Percentiles rank a stretch among this genome's conserved stretches.
phyloP scores from a whole-genome alignment of 2,329 filamentous ascomycete species.

The Claviceps digitariae region DNA sequence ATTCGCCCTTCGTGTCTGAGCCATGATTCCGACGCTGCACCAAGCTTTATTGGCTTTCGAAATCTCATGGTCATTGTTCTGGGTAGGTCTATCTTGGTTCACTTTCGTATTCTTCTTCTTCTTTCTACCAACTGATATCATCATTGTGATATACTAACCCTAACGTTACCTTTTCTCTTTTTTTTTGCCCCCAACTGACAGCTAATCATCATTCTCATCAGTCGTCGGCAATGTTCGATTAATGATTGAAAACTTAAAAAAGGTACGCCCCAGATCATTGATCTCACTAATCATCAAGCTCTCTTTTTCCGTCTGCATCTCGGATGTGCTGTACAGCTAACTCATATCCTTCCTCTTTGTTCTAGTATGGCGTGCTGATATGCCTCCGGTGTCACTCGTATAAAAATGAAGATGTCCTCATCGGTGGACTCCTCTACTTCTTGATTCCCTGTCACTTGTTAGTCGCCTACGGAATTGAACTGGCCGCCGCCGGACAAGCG shows the following conservation, averaged over 20 bases:
- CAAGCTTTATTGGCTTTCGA: conserved; percentile 85
- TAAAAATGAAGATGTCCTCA: conserved; percentile 58
- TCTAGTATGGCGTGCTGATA: conserved; percentile 83
- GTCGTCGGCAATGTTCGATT: conserved; percentile 88
- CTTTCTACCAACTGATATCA: neutral
- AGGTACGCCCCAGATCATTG: conserved; percentile 35
- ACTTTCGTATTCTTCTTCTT: neutral
- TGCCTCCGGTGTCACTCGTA: conserved; percentile 86
- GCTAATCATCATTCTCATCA: conserved; percentile 18
- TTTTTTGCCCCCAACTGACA: neutral
- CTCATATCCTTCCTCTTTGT: neutral
- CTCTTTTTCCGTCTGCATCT: neutral
- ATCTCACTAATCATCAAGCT: neutral
- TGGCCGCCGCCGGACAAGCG: conserved; percentile 68
- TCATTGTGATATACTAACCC: neutral
- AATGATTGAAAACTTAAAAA: conserved; percentile 94
- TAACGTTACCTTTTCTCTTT: too few relatives aligned
- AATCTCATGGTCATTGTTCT: conserved; percentile 94
- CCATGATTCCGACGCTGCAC: conserved; percentile 59
- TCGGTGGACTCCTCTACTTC: conserved; percentile 68
- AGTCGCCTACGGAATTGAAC: conserved; percentile 79
- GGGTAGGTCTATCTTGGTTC: conserved; percentile 36
- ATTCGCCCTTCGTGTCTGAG: conserved; percentile 68
- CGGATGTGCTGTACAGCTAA: neutral
- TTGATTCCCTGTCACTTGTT: conserved; percentile 85